Evolutionary conservation across 208 protist species (phyloP).

Genomic region (Leishmania mexicana): DNA sequence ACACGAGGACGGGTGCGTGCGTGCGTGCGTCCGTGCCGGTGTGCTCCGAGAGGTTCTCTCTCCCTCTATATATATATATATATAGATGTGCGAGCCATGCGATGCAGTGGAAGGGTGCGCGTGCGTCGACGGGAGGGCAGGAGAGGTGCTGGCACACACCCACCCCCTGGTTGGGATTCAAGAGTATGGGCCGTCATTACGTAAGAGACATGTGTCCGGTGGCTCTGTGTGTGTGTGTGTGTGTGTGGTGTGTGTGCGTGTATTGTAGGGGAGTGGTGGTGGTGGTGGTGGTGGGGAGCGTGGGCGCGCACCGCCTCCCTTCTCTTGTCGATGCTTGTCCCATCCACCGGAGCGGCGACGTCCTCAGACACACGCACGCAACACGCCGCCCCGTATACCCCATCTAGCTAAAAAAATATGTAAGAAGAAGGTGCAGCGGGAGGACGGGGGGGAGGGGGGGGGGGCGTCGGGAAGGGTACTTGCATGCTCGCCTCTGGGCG

Average conservation of each 20-base stretch:
- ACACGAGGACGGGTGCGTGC: not conserved
- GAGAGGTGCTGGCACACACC: not conserved
- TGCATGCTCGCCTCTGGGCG: not conserved
- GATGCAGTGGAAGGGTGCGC: not conserved
- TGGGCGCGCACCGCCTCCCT: not conserved
- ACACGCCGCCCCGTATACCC: not conserved
- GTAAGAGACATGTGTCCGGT: not conserved
- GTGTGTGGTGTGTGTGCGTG: not conserved
- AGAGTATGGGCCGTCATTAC: not conserved
- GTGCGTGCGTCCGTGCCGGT: not conserved
- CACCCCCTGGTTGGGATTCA: not conserved
- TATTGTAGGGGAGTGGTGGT: not conserved
- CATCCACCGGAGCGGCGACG: not conserved
- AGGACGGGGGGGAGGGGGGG: no score
- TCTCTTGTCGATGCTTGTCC: not conserved
- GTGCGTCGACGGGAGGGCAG: not conserved
- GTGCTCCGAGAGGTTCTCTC: not conserved
- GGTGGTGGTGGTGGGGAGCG: not conserved
- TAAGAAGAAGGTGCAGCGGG: not conserved
- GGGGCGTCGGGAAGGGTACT: not conserved
- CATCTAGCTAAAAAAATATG: not conserved
- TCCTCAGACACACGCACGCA: not conserved
- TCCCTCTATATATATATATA: not conserved
- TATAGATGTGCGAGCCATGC: not conserved
- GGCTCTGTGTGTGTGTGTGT: constrained; percentile 4